phyloP scores from a whole-genome alignment of 495 filamentous ascomycete species.

The Filosporella fistucella region DNA sequence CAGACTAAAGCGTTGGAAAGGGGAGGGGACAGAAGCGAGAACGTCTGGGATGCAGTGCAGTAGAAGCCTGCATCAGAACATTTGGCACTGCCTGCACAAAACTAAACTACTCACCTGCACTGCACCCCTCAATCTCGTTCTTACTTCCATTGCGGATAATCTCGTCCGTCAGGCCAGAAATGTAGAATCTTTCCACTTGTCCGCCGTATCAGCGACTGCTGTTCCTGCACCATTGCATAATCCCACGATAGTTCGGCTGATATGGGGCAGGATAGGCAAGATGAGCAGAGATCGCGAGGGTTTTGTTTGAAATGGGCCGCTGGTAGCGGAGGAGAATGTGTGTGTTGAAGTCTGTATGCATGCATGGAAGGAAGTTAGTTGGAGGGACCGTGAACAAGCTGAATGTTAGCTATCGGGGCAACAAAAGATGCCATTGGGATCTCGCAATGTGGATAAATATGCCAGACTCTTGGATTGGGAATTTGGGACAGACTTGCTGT shows the following conservation, averaged over 20 bases:
- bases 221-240: slow-evolving; percentile 9
- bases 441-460: no score
- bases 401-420: background rate
- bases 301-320: slow-evolving; percentile 2
- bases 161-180: slow-evolving; percentile 11
- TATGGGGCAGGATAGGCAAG: no score
- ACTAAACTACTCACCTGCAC: no score
- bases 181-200: background rate
- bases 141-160: slow-evolving; percentile 11
- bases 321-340: background rate
- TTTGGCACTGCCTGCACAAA: background rate
- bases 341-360: background rate
- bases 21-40: background rate
- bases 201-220: background rate
- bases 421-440: no score
- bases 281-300: no score
- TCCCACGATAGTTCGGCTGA: background rate
- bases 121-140: slow-evolving; percentile 15
- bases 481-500: no score
- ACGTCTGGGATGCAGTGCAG: background rate
- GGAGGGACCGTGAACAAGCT: background rate
- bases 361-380: background rate
- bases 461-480: no score
- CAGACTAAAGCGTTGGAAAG: background rate
- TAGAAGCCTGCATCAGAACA: background rate